phyloP scores from a whole-genome alignment of 805 yeast genomes.

The Saccharomycopsis sp. region DNA sequence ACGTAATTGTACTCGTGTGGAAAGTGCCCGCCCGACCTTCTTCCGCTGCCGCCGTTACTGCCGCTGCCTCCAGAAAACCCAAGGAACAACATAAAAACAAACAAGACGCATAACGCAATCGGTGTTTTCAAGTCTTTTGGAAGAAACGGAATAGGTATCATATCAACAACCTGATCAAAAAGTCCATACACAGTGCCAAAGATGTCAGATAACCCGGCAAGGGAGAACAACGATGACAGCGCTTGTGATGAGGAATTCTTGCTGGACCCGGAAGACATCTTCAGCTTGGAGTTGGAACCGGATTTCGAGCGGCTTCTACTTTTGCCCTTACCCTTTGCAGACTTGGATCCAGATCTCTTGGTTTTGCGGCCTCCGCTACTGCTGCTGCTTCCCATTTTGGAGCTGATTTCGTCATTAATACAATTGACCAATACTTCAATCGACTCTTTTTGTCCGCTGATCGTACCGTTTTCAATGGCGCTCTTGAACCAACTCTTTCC shows the following conservation, averaged over 20 bases:
- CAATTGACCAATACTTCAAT: conserved; percentile 39
- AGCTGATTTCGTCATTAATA: conserved; percentile 27
- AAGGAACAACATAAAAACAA: conserved; percentile 3
- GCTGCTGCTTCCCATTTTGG: no score
- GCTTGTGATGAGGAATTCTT: not conserved
- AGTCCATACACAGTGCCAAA: not conserved
- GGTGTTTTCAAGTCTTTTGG: conserved; percentile 6
- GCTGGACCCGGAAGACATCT: not conserved
- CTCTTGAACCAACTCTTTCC: conserved; percentile 73
- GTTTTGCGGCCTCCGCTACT: no score
- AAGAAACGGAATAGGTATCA: conserved; percentile 7
- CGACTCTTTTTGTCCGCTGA: conserved; percentile 62
- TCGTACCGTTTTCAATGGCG: conserved; percentile 66
- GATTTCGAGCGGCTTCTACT: conserved; percentile 7
- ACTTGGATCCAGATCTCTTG: no score
- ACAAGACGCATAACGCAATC: not conserved
- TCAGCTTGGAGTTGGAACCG: conserved; percentile 1
- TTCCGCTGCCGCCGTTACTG: conserved; percentile 2
- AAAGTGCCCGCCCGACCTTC: no score
- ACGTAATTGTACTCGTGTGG: no score
- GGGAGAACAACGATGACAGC: not conserved
- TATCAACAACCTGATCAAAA: conserved; percentile 1
- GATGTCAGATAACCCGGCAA: not conserved
- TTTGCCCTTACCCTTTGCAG: not conserved
- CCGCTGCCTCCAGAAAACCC: not conserved